Conservation (phyloP, 371 early-diverging fungal genomes). For the Mortierella sp. region DNA sequence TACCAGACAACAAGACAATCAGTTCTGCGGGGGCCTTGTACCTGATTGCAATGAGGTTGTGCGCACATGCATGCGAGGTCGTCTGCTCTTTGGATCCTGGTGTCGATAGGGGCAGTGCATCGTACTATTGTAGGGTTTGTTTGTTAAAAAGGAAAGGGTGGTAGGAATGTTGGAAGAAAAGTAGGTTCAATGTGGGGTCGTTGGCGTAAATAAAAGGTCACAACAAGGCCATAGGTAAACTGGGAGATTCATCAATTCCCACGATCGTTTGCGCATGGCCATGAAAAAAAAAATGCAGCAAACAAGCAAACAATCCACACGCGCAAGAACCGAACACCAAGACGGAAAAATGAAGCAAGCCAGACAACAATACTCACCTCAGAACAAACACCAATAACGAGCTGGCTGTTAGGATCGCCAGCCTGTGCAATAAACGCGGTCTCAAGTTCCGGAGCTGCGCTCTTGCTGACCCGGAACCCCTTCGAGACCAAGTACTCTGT, state of each 20-base stretch:
- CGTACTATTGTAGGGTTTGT: constrained; percentile 18
- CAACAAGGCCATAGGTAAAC: background rate
- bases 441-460: constrained; percentile 56
- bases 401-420: constrained; percentile 32
- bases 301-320: background rate
- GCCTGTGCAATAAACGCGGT: constrained; percentile 61
- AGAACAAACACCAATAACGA: constrained; percentile 59
- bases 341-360: too few relatives aligned
- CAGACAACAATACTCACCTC: constrained; percentile 30
- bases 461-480: constrained; percentile 56
- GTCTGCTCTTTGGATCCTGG: constrained; percentile 6
- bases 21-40: background rate
- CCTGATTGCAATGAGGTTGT: constrained; percentile 57
- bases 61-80: constrained; percentile 36
- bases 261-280: background rate
- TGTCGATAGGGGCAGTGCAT: constrained; percentile 27
- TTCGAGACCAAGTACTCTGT: constrained; percentile 58
- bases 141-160: background rate
- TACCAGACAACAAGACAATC: too few relatives aligned
- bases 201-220: background rate
- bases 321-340: background rate
- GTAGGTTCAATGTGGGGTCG: background rate
- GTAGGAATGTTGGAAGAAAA: too few relatives aligned
- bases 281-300: background rate
- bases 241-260: background rate